Base-by-base conservation (phyloP, 192 early-diverging fungal genomes). In the Chytriomyces sp. region DNA sequence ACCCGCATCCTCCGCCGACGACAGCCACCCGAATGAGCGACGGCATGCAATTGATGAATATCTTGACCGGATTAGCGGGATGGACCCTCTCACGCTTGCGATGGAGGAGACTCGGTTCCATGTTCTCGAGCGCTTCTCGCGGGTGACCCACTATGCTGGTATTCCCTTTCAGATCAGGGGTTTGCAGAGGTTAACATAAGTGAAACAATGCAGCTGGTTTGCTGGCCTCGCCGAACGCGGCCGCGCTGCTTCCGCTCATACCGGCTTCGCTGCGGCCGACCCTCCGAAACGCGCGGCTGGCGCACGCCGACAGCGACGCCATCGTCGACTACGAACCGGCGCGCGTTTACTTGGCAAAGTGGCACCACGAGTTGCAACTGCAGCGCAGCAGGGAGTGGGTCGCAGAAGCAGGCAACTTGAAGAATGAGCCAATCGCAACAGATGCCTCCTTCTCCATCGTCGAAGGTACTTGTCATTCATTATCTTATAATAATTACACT, bases 311-410 rank as follows among this genome's bases (percentile, higher is more conserved):
- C 55, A n/a, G n/a, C 53, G 67, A 58, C 37, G 67, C 75, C 71
- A n/a, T 82, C 77, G 56, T 80, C 70, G 84, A 86, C 39, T 86
- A 86, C 68, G 81, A 83, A 40, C 75, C 79, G 36, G 81, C 81
- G 17, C 75, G 76, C 12, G 78, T 80, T n/a, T 86, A 83, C 69
- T 41, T 86, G 38, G 78, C 80, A 10, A 38, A 67, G 37, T 86
- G 71, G 67, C 64, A 76, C 4, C 71, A 77, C 55, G 81, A 81
- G 3, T 53, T 82, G 37, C 75, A 79, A 37, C 58, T 67, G 30
- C 49, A 72, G 38, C 64, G 76, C 28, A 56, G 58, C 19, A 40
- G 70, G 36, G 49, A 39, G 19, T 72, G 41, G 0, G 40, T 57
- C 37, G n/a, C n/a, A n/a, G n/a, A n/a, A 19, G 34, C 52, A 30